phyloP scores from a whole-genome alignment of 2,329 filamentous ascomycete species.

The Xylaria arbuscula region DNA sequence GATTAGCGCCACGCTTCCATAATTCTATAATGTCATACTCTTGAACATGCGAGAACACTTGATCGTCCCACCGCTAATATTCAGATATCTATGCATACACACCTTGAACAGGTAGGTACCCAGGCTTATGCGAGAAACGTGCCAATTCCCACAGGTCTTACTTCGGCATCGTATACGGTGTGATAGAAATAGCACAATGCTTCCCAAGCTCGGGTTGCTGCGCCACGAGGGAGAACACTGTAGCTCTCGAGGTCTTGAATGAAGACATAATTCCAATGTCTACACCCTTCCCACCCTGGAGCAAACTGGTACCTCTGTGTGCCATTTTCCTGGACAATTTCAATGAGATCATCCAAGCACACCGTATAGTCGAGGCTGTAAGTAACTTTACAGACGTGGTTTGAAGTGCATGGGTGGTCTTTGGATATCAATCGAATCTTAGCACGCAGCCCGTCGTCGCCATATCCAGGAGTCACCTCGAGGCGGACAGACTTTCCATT shows the following conservation, averaged over 20 bases:
- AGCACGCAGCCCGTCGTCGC: conserved; percentile 12
- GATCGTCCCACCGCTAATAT: neutral
- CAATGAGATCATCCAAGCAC: neutral
- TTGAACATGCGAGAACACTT: neutral
- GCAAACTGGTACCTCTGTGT: conserved; percentile 14
- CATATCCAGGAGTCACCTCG: conserved; percentile 22
- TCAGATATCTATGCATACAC: neutral
- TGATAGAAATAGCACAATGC: conserved; percentile 7
- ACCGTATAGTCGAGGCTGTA: neutral
- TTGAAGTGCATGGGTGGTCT: neutral
- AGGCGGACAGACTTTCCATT: neutral
- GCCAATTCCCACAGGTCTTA: neutral
- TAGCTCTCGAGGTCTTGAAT: conserved; percentile 7
- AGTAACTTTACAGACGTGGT: neutral
- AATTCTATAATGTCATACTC: neutral
- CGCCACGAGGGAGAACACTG: neutral
- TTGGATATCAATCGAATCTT: conserved; percentile 16
- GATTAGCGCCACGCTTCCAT: neutral
- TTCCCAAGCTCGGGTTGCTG: neutral
- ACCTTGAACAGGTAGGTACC: neutral
- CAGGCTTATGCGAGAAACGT: neutral
- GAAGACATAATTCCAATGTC: conserved; percentile 20
- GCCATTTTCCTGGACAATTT: neutral
- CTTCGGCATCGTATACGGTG: neutral
- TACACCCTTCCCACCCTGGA: conserved; percentile 6